Conservation (phyloP, 805 yeast species). For the Nakazawaea ishiwadae region DNA sequence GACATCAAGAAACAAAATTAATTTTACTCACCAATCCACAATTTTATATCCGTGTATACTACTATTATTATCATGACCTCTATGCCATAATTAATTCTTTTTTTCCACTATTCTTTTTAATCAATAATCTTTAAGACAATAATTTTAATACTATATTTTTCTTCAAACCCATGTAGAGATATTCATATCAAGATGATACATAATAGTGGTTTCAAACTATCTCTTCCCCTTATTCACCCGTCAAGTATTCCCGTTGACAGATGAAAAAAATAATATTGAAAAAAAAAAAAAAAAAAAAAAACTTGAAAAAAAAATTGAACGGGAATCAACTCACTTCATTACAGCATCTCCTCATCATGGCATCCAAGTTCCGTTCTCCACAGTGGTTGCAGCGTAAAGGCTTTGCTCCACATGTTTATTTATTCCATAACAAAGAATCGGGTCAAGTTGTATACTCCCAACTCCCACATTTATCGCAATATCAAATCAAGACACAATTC, state of each 20-base stretch:
- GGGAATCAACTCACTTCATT: background rate
- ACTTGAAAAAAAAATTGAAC: background rate
- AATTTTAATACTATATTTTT: too few species aligned
- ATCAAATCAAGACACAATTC: slow-evolving; percentile 67
- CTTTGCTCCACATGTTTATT: slow-evolving; percentile 77
- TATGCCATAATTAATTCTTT: too few species aligned
- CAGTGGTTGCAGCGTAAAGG: slow-evolving; percentile 54
- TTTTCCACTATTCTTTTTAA: too few species aligned
- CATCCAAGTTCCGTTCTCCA: slow-evolving; percentile 45
- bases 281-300: background rate
- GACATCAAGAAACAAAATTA: slow-evolving; percentile 6
- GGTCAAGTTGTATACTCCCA: slow-evolving; percentile 92
- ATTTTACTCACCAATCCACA: background rate
- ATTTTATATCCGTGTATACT: background rate
- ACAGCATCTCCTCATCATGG: slow-evolving; percentile 19
- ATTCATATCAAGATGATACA: too few species aligned
- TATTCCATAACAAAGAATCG: slow-evolving; percentile 79
- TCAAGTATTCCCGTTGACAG: too few species aligned
- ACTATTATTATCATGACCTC: background rate
- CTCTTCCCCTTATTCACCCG: too few species aligned
- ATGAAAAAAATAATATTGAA: too few species aligned
- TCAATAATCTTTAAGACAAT: too few species aligned
- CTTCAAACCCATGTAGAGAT: too few species aligned
- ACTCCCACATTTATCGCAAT: slow-evolving; percentile 54
- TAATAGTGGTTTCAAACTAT: too few species aligned